phyloP scores from a whole-genome alignment of 768 basidiomycete species.

The Termitomyces heimii region DNA sequence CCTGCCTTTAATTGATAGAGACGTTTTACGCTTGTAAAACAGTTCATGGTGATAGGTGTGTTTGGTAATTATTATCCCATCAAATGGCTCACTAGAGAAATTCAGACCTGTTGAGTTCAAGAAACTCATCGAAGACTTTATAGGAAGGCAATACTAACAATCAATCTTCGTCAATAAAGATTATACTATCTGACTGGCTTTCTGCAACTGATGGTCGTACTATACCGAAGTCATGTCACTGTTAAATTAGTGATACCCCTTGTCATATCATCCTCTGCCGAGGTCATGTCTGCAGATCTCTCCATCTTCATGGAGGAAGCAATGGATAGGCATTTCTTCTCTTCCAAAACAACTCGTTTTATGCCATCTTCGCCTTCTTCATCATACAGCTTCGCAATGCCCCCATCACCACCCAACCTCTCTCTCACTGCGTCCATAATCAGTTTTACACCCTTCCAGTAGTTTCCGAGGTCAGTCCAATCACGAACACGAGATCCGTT shows the following conservation, averaged over 20 bases:
- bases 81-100: background rate
- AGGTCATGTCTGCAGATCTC: no score
- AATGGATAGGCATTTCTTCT: background rate
- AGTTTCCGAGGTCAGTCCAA: slow-evolving; percentile 42
- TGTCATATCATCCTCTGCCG: background rate
- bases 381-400: slow-evolving; percentile 31
- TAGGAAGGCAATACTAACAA: slow-evolving; percentile 1
- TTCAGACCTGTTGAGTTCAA: slow-evolving; percentile 43
- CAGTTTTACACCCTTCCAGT: slow-evolving; percentile 41
- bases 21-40: background rate
- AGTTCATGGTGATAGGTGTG: slow-evolving; percentile 71
- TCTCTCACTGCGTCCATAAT: slow-evolving; percentile 43
- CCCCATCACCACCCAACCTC: slow-evolving; percentile 42
- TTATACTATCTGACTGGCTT: background rate
- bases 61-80: background rate
- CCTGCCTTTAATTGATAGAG: background rate
- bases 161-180: background rate
- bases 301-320: background rate
- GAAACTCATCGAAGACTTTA: slow-evolving; percentile 21
- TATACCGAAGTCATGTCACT: background rate
- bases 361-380: slow-evolving; percentile 10
- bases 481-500: slow-evolving; percentile 46
- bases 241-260: background rate
- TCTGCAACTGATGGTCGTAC: background rate
- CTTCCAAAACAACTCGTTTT: slow-evolving; percentile 1